phyloP scores from a whole-genome alignment of 2,329 filamentous ascomycete species.

The Diaporthe capsici region DNA sequence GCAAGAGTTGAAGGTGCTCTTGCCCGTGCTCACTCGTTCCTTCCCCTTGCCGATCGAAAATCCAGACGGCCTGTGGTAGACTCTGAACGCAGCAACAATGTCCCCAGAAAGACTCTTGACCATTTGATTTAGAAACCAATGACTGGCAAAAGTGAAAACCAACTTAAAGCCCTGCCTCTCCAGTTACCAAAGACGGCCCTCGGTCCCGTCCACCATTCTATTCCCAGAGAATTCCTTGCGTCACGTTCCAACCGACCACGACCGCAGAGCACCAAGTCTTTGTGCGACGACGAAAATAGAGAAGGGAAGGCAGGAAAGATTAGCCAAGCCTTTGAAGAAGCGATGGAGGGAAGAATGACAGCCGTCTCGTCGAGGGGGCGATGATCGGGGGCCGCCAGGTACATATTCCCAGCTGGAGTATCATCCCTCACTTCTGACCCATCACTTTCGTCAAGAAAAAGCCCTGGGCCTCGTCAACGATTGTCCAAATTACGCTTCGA shows the following conservation, averaged over 20 bases:
- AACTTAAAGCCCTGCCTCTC: slow-evolving; percentile 15
- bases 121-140: neutral
- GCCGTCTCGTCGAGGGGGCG: neutral
- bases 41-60: neutral
- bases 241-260: slow-evolving; percentile 24
- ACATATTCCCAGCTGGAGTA: slow-evolving; percentile 7
- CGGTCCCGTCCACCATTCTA: slow-evolving; percentile 31
- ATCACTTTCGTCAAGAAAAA: neutral
- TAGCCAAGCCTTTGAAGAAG: neutral
- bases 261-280: neutral
- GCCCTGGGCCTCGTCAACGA: neutral
- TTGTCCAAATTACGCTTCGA: neutral
- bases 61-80: neutral
- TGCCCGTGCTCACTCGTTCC: neutral
- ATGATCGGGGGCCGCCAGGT: neutral
- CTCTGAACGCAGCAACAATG: neutral
- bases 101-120: neutral
- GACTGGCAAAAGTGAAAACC: neutral
- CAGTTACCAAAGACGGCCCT: slow-evolving; percentile 17
- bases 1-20: neutral
- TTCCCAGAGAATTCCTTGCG: slow-evolving; percentile 14
- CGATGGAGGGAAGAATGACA: neutral
- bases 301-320: neutral
- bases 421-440: neutral
- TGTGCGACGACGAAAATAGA: slow-evolving; percentile 10